phyloP scores from a whole-genome alignment of 2,329 filamentous ascomycete genomes.

The Cucurbitaria berberidis region DNA sequence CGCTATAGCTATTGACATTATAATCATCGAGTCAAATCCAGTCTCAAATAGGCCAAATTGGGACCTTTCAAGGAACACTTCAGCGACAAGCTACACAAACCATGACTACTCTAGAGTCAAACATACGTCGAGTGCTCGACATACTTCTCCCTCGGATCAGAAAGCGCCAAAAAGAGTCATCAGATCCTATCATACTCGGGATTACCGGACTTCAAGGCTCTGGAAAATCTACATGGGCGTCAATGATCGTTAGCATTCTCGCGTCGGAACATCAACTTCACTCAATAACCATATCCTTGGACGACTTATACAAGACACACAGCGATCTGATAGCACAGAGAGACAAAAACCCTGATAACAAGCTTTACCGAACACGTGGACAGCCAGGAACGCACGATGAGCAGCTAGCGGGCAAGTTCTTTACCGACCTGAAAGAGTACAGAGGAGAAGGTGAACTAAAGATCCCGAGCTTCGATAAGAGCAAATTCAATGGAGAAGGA shows the following conservation, averaged over 20 bases:
- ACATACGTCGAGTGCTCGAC: conserved; percentile 37
- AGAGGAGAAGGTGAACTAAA: conserved; percentile 56
- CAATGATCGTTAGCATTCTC: conserved; percentile 41
- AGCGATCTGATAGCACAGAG: conserved; percentile 70
- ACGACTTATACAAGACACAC: conserved; percentile 86
- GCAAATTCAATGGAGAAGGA: conserved; percentile 74
- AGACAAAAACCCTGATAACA: conserved; percentile 69
- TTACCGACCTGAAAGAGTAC: conserved; percentile 63
- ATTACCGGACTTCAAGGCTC: conserved; percentile 91
- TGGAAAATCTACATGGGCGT: conserved; percentile 86
- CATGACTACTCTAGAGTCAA: conserved; percentile 37
- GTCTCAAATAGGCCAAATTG: not conserved
- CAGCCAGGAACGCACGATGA: conserved; percentile 87
- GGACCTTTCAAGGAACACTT: not conserved
- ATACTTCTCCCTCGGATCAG: conserved; percentile 38
- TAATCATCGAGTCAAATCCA: no score
- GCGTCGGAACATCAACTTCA: conserved; percentile 29
- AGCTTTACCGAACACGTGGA: conserved; percentile 79
- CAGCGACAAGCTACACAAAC: not conserved
- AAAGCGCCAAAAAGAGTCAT: conserved; percentile 19
- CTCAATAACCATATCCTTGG: conserved; percentile 57
- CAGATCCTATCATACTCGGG: conserved; percentile 79
- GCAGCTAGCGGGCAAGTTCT: conserved; percentile 66
- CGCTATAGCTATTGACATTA: no score
- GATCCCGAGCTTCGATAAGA: conserved; percentile 85